Conservation (phyloP, 371 early-diverging fungal species). For the Umbelopsis sp. region DNA sequence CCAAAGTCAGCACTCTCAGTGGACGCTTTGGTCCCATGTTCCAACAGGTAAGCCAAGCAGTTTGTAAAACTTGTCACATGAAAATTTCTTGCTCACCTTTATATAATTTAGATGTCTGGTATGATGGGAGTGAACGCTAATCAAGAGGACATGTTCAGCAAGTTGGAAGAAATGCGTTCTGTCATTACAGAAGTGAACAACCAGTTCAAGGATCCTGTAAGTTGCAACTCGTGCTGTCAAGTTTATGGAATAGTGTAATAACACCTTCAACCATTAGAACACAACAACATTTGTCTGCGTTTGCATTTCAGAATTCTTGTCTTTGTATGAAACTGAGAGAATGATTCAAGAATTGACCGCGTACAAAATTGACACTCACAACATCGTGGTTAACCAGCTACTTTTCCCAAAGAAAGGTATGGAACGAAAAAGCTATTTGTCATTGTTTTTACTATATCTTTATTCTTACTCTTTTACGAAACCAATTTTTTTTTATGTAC, state of each 20-base stretch:
- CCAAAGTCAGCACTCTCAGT: conserved; percentile 90
- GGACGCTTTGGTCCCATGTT: conserved; percentile 96
- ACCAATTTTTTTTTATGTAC: conserved; percentile 1
- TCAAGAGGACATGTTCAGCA: conserved; percentile 94
- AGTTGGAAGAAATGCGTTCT: conserved; percentile 92
- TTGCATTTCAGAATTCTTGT: conserved; percentile 98
- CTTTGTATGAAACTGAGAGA: conserved; percentile 98
- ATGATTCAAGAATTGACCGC: conserved; percentile 98
- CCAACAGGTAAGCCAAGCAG: conserved; percentile 61
- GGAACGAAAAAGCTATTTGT: neutral
- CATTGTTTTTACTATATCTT: conserved; percentile 5
- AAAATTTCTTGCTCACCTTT: neutral
- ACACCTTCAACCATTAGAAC: conserved; percentile 55
- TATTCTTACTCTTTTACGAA: neutral
- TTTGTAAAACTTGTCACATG: neutral
- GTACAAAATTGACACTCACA: conserved; percentile 98
- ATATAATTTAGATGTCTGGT: conserved; percentile 74
- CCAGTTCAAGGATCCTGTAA: conserved; percentile 95
- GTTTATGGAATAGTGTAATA: neutral
- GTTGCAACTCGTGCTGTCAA: conserved; percentile 25
- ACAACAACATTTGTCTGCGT: conserved; percentile 98
- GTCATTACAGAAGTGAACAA: conserved; percentile 95
- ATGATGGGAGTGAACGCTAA: conserved; percentile 93
- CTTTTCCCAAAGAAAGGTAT: conserved; percentile 89
- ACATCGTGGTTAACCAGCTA: conserved; percentile 98